phyloP scores from a whole-genome alignment of 371 early-diverging fungal species.

The Mucor mucedo region DNA sequence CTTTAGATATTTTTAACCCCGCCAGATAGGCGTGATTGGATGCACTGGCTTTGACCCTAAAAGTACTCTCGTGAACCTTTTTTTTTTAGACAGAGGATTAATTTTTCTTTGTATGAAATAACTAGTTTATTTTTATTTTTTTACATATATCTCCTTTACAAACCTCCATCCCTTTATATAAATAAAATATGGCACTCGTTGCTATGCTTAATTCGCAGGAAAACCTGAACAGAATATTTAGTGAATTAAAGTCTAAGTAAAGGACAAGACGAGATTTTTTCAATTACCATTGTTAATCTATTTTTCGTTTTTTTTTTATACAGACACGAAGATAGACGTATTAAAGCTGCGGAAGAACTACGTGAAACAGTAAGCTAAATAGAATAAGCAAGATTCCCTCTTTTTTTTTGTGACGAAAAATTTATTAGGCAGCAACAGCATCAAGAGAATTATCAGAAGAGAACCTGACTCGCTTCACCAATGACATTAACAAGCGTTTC shows the following conservation, averaged over 20 bases:
- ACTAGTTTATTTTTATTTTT: background rate
- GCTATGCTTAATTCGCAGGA: constrained; percentile 55
- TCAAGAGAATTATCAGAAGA: constrained; percentile 76
- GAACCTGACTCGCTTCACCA: constrained; percentile 67
- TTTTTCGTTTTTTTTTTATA: background rate
- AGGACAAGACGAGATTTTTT: background rate
- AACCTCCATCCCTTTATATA: background rate
- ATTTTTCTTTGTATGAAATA: no score
- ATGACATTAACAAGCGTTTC: constrained; percentile 76
- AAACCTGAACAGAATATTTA: constrained; percentile 54
- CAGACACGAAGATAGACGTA: constrained; percentile 62
- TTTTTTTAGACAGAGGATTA: no score
- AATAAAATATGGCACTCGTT: constrained; percentile 41
- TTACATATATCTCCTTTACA: no score
- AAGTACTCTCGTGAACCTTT: no score
- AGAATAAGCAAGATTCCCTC: no score
- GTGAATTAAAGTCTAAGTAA: constrained; percentile 59
- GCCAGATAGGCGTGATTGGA: no score
- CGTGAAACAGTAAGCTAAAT: constrained; percentile 48
- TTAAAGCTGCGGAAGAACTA: constrained; percentile 65
- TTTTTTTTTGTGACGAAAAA: background rate
- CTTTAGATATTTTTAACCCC: no score
- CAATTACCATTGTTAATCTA: background rate
- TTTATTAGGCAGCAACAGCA: constrained; percentile 59
- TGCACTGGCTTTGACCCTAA: no score